These are phyloP conservation scores for Penicillium longicatenatum DNA, from an alignment of 495 filamentous ascomycete species.

Conservation along the genomic window DNA sequence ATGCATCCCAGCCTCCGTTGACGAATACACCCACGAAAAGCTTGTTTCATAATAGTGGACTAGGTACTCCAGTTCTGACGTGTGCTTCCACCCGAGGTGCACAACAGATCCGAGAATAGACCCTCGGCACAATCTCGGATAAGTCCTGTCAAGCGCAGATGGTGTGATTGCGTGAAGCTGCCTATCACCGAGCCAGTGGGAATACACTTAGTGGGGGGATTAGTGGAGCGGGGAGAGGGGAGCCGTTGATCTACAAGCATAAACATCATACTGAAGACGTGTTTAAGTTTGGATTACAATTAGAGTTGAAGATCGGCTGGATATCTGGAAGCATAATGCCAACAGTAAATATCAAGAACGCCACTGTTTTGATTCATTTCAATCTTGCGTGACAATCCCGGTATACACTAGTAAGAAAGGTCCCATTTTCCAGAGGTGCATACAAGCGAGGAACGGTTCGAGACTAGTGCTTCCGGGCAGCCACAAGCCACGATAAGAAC, in stretches of 20 bases:
- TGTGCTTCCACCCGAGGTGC: neutral
- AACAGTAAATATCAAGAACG: no score
- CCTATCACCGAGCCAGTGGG: neutral
- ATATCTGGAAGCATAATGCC: no score
- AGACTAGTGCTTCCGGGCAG: neutral
- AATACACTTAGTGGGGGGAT: neutral
- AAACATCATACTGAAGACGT: neutral
- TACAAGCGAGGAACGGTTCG: neutral
- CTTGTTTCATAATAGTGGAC: constrained; percentile 1
- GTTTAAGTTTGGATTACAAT: neutral
- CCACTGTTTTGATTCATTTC: no score
- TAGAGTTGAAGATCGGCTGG: neutral
- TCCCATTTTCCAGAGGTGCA: neutral
- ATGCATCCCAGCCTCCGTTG: neutral
- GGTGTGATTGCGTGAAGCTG: neutral
- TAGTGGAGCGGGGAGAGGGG: neutral
- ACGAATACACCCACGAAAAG: neutral
- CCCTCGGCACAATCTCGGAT: neutral
- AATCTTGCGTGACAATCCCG: no score
- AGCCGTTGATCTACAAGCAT: neutral
- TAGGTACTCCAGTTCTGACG: neutral
- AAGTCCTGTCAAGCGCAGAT: neutral
- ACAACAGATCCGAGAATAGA: no score
- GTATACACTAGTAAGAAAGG: no score
- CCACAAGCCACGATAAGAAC: neutral